Evolutionary conservation across 768 basidiomycete genomes (phyloP), one percentile per base, ranked within the genome.

Genomic region (Floccularia luteovirens): DNA sequence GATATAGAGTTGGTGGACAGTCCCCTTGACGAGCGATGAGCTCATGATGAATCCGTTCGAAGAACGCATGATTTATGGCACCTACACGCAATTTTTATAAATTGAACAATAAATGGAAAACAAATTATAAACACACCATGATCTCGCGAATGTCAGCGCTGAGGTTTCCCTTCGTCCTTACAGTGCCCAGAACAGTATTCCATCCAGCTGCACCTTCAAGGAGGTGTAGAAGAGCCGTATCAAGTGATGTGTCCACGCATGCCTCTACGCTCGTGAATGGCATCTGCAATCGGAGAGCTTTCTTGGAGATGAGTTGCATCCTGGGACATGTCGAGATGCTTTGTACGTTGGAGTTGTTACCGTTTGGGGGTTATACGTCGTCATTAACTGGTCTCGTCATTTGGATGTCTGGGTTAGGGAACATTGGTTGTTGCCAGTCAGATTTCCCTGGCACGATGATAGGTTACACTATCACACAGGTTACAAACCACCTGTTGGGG

Each of bases 31-130:
- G 59, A 0, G 67, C 81, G 16, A 76, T 61, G 21, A 52, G 61
- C 39, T 74, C 74, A 42, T 79, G 77, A 14, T 75, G 72, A 6
- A 71, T 72, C 77, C 77, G 75, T 51, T 75, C 73, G 38, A 68
- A 77, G 4, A 64, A 61, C 19, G 73, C 73, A 17, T 59, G 48
- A 45, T 74, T 77, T 19, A 70, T 52, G 1, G 70, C 74, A 24
- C 71, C 73, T 12, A 75, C 66, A 4, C 74, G 60, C 12, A 75
- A 56, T 40, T 74, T 74, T 70, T 74, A 39, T 3, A 39, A 11
- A 46, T 8, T 25, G 31, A 13, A 12, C 38, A 28, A 41, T 24
- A n/a, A n/a, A n/a, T 17, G 23, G 32, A n/a, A 17, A 12, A 11
- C 7, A 13, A 23, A 42, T 13, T 16, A 8, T 3, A n/a, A 7